These are phyloP conservation scores for Podaxis sp. DNA, from an alignment of 768 basidiomycete species.

Conservation along the genomic window DNA sequence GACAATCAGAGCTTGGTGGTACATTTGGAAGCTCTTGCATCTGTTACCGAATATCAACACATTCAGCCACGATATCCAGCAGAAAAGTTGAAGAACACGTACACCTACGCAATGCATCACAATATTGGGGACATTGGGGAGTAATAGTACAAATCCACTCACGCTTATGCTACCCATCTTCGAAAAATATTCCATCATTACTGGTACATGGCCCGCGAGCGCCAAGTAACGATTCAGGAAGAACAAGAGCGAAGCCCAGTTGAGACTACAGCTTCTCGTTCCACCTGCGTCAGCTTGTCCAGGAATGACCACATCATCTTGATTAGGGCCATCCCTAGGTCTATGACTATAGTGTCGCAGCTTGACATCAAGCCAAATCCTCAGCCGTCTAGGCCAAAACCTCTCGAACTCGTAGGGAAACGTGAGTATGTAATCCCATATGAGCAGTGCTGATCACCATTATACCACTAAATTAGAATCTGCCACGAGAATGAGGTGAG, in stretches of 20 bases:
- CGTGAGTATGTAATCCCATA: constrained; percentile 10
- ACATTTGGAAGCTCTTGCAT: constrained; percentile 24
- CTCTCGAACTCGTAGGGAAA: constrained; percentile 3
- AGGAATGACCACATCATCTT: not conserved
- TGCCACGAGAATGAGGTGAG: not conserved
- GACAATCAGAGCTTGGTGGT: constrained; percentile 34
- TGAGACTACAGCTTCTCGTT: constrained; percentile 20
- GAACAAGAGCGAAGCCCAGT: constrained; percentile 39
- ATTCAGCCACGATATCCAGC: not conserved
- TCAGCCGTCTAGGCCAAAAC: constrained; percentile 3
- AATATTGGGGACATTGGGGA: not conserved
- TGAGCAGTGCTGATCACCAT: not conserved
- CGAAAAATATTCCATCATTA: constrained; percentile 34
- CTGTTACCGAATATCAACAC: constrained; percentile 15
- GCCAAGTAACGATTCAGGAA: constrained; percentile 43
- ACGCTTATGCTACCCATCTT: constrained; percentile 25
- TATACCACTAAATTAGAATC: too few relatives aligned
- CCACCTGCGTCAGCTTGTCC: not conserved
- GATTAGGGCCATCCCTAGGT: not conserved
- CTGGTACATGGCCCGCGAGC: constrained; percentile 37
- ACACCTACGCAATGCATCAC: not conserved
- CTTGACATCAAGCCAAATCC: not conserved
- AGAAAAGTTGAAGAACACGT: not conserved
- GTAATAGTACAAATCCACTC: not conserved
- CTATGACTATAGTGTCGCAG: not conserved